Evolutionary conservation across 306 rosid genomes (phyloP).

Genomic region (Geum urbanum): DNA sequence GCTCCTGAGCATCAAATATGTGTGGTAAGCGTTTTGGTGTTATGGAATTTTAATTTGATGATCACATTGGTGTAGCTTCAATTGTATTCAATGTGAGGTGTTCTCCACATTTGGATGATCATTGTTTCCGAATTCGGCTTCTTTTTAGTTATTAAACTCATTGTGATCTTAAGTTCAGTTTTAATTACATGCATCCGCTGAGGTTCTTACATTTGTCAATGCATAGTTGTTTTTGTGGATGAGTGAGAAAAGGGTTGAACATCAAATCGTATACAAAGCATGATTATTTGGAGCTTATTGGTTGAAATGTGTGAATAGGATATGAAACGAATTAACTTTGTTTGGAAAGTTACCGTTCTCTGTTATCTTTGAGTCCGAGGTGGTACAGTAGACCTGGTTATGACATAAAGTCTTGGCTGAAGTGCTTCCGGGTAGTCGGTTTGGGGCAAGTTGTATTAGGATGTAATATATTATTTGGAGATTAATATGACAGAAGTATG

Average conservation of each 20-base stretch:
- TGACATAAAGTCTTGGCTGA: neutral
- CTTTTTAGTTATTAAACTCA: neutral
- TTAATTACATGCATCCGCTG: neutral
- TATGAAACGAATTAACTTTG: neutral
- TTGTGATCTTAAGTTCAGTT: neutral
- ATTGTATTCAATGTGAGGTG: neutral
- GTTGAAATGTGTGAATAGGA: neutral
- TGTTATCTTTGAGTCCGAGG: neutral
- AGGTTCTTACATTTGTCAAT: neutral
- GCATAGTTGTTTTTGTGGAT: neutral
- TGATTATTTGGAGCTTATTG: neutral
- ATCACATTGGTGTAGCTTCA: neutral
- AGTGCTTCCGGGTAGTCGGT: neutral
- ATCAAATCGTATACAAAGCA: neutral
- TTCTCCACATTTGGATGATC: neutral
- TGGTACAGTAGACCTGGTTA: neutral
- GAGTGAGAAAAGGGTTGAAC: neutral
- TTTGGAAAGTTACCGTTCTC: neutral
- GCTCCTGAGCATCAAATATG: conserved; percentile 96
- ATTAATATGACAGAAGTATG: neutral
- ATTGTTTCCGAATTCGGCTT: neutral
- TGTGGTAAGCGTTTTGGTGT: conserved; percentile 48
- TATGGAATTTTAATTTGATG: neutral
- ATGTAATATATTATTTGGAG: too few relatives aligned
- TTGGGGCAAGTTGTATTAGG: too few relatives aligned